Evolutionary conservation across 2,329 filamentous ascomycete genomes (phyloP).

Genomic region (Tolypocladium paradoxum): DNA sequence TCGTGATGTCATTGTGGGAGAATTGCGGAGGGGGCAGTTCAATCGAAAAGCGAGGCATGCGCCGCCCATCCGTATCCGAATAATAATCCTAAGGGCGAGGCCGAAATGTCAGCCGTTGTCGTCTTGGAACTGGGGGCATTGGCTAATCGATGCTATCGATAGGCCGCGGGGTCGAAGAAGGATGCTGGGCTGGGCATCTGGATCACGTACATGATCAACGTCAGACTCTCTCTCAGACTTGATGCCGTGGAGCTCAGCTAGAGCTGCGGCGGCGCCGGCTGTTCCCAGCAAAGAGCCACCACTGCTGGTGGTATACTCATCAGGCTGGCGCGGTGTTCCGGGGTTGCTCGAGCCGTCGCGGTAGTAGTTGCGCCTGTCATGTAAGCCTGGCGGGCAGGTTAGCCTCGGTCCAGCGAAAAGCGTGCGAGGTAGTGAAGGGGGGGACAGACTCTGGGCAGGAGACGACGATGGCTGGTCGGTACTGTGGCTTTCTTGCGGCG

Average conservation of each 20-base stretch:
- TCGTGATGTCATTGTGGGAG: slow-evolving; percentile 50
- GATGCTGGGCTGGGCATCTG: background rate
- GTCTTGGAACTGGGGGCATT: background rate
- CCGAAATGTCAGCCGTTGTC: slow-evolving; percentile 2
- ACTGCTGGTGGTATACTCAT: slow-evolving; percentile 50
- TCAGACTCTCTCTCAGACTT: slow-evolving; percentile 70
- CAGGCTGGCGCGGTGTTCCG: slow-evolving; percentile 57
- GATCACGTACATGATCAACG: slow-evolving; percentile 55
- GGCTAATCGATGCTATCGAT: slow-evolving; percentile 13
- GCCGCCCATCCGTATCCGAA: slow-evolving; percentile 57
- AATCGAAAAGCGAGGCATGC: slow-evolving; percentile 55
- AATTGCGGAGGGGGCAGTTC: slow-evolving; percentile 62
- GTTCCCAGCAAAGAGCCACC: slow-evolving; percentile 37
- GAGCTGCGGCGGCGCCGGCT: slow-evolving; percentile 68
- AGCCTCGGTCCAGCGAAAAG: background rate
- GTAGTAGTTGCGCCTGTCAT: slow-evolving; percentile 40
- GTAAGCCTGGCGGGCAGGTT: slow-evolving; percentile 30
- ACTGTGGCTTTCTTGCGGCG: slow-evolving; percentile 61
- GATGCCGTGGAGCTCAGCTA: slow-evolving; percentile 73
- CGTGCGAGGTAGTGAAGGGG: slow-evolving; percentile 7
- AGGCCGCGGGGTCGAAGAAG: slow-evolving; percentile 12
- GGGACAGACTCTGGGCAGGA: slow-evolving; percentile 20
- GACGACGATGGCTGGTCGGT: slow-evolving; percentile 21
- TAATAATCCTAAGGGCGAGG: slow-evolving; percentile 45
- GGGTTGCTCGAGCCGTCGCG: slow-evolving; percentile 56